A percentile compares a stretch with the other conserved stretches of the same genome.
phyloP scores from a whole-genome alignment of 768 basidiomycete genomes.

The Calocybe cyanea region DNA sequence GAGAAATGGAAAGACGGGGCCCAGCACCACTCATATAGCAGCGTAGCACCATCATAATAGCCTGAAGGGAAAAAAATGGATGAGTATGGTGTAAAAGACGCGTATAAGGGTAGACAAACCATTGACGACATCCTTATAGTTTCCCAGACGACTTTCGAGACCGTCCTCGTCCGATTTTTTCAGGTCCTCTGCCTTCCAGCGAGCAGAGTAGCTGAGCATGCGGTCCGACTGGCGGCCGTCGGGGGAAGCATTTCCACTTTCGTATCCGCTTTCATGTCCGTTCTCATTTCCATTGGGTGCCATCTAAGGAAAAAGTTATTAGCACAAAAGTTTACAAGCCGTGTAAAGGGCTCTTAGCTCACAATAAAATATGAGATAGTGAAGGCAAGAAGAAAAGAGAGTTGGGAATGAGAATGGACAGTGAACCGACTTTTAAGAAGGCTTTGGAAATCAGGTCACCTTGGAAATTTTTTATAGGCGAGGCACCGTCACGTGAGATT shows the following conservation, averaged over 20 bases:
- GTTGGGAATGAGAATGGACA: slow-evolving; percentile 7
- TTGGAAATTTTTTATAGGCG: not conserved
- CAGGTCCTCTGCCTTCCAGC: slow-evolving; percentile 89
- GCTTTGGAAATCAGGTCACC: slow-evolving; percentile 24
- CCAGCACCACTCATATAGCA: slow-evolving; percentile 95
- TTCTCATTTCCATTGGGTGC: not conserved
- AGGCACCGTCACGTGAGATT: no score
- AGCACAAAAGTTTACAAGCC: no score
- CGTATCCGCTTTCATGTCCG: slow-evolving; percentile 4
- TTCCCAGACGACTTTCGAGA: slow-evolving; percentile 69
- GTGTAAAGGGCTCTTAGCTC: slow-evolving; percentile 6
- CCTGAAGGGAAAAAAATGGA: slow-evolving; percentile 38
- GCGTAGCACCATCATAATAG: slow-evolving; percentile 96
- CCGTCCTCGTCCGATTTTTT: slow-evolving; percentile 61
- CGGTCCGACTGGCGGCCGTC: slow-evolving; percentile 66
- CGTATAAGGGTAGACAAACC: slow-evolving; percentile 42
- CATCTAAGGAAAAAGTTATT: not conserved
- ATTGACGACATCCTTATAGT: slow-evolving; percentile 93
- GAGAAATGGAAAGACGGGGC: slow-evolving; percentile 92
- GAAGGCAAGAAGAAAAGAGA: slow-evolving; percentile 5
- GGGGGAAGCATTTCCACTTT: slow-evolving; percentile 16
- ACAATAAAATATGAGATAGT: slow-evolving; percentile 9
- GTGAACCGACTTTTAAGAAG: slow-evolving; percentile 23
- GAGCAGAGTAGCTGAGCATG: slow-evolving; percentile 82
- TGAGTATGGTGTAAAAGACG: not conserved